Percentiles rank a stretch among this genome's conserved stretches.
phyloP scores from a whole-genome alignment of 305 asterid species.

The Solanum chacoense region DNA sequence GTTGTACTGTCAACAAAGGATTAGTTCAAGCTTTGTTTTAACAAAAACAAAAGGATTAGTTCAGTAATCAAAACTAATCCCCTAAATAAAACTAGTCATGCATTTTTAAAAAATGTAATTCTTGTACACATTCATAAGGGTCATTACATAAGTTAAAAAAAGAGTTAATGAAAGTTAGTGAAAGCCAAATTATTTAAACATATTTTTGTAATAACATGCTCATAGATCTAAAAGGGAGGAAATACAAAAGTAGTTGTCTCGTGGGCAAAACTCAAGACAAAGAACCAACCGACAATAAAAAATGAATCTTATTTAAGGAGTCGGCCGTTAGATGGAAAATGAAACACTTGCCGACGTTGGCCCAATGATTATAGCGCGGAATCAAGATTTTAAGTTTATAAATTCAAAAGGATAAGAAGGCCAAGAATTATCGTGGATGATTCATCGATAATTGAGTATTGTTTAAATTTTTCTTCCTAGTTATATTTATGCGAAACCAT shows the following conservation, averaged over 20 bases:
- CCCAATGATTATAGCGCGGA: not conserved
- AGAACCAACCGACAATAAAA: not conserved
- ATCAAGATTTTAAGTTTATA: accelerated
- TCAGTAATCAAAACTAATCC: not conserved
- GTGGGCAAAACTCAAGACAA: not conserved
- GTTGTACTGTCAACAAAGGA: constrained; percentile 1
- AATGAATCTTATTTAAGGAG: not conserved
- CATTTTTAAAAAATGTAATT: not conserved
- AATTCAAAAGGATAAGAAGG: accelerated
- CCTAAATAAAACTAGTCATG: not conserved
- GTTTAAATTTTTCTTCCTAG: not conserved
- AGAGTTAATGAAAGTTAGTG: not conserved
- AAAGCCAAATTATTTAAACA: not conserved
- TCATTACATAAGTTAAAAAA: not conserved
- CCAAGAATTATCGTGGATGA: accelerated
- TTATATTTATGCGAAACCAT: no score
- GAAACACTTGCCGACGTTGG: not conserved
- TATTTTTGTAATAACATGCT: not conserved
- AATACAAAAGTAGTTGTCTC: not conserved
- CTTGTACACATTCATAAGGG: not conserved
- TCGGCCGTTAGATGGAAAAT: not conserved
- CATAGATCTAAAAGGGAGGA: not conserved
- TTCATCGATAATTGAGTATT: not conserved
- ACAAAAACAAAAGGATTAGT: not conserved
- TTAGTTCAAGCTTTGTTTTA: not conserved